Evolutionary conservation across 176 grass and related monocot genomes (phyloP).

Genomic region (Oryza punctata): DNA sequence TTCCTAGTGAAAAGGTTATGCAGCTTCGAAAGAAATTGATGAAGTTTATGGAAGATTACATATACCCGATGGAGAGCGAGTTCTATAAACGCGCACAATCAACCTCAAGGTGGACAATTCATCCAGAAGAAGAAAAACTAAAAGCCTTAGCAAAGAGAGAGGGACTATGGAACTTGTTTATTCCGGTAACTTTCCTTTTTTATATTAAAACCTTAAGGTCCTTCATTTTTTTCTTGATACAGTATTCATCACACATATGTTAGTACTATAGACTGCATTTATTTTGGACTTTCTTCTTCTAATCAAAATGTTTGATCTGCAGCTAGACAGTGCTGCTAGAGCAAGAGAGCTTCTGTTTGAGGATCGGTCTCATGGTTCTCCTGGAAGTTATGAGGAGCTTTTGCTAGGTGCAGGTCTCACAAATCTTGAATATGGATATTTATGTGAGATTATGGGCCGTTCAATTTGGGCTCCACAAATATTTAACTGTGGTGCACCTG

Average conservation of each 20-base stretch:
- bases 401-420: conserved; percentile 85
- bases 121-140: conserved; percentile 71
- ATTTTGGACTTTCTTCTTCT: conserved; percentile 23
- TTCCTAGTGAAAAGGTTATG: conserved; percentile 76
- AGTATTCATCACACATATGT: not conserved
- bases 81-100: conserved; percentile 85
- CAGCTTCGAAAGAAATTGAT: conserved; percentile 67
- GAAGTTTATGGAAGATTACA: conserved; percentile 81
- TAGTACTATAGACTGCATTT: not conserved
- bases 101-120: conserved; percentile 79
- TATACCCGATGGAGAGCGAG: conserved; percentile 79
- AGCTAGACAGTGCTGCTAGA: conserved; percentile 93
- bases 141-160: conserved; percentile 75
- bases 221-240: conserved; percentile 5
- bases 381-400: conserved; percentile 47
- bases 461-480: conserved; percentile 94
- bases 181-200: conserved; percentile 62
- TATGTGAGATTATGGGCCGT: conserved; percentile 94
- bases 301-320: conserved; percentile 44
- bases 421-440: conserved; percentile 97
- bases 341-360: conserved; percentile 75
- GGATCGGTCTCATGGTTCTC: conserved; percentile 33
- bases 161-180: conserved; percentile 93
- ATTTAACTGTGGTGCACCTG: conserved; percentile 92
- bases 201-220: not conserved